Evolutionary conservation across 768 basidiomycete genomes (phyloP), one percentile per base, ranked within the genome.

Genomic region (Hericium alpestre): DNA sequence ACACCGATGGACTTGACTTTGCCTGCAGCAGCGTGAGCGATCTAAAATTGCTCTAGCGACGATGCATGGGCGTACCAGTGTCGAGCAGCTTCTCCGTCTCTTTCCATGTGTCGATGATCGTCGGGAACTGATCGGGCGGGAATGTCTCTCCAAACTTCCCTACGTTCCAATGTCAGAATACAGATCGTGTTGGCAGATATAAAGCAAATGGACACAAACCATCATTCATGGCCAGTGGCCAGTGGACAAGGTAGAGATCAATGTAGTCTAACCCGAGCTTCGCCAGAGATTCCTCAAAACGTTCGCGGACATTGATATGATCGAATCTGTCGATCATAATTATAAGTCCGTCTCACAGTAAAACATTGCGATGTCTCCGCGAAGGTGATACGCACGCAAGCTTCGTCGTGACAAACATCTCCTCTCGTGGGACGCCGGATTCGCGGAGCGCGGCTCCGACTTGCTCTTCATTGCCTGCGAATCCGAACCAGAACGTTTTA

Each of bases 371-470:
- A 32, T 9, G 54, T 0, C 7, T 3, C 10, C 15, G 59, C 9
- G 8, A 32, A 32, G 8, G 32, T 9, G 32, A 32, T 32, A 32
- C 69, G 40, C 54, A 75, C 74, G 67, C 64, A 32, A 80, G 67
- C 60, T 81, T 82, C 15, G 80, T 80, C 6, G 77, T 79, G 9
- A 81, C 62, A 64, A 73, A 80, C 41, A 81, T 67, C 25, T 77
- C 71, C 22, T 66, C 66, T 47, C 78, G 70, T 4, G 76, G 73
- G 15, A 79, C 66, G 0, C 70, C 72, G 32, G 74, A 77, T 20
- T 71, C 76, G 15, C 73, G 68, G 43, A 82, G 72, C 2, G 75
- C 79, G 27, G 64, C 63, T 4, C 79, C 77, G 23, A 80, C 79
- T 12, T 65, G 59, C 59, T 71, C 64, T 63, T 81, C 80, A 56